phyloP scores from a whole-genome alignment of 1,284 basidiomycete genomes.

The Anthracocystis setariae region DNA sequence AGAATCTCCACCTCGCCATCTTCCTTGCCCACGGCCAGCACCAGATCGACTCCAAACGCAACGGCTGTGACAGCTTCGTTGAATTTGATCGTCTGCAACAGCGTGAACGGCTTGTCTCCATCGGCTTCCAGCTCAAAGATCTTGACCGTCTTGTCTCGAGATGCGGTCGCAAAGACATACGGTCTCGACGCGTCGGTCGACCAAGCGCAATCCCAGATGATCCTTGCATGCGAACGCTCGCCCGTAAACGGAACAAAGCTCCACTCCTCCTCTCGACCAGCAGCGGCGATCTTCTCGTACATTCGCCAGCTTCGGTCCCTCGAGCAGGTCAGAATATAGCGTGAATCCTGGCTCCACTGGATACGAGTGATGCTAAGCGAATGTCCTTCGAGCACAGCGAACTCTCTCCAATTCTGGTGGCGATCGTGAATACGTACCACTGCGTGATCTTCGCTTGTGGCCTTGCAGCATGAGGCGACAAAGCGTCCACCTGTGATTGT shows the following conservation, averaged over 20 bases:
- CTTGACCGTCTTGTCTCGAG: constrained; percentile 89
- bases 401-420: constrained; percentile 75
- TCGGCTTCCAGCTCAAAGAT: constrained; percentile 35
- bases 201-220: constrained; percentile 96
- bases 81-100: constrained; percentile 41
- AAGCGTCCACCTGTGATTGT: constrained; percentile 71
- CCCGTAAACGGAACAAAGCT: constrained; percentile 49
- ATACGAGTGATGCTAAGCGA: constrained; percentile 88
- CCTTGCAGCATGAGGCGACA: constrained; percentile 91
- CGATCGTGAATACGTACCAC: constrained; percentile 82
- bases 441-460: constrained; percentile 86
- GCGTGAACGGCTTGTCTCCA: constrained; percentile 29
- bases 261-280: constrained; percentile 1
- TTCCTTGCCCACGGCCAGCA: constrained; percentile 91
- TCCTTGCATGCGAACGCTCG: constrained; percentile 86
- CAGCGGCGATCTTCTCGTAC: constrained; percentile 70
- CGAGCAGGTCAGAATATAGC: constrained; percentile 81
- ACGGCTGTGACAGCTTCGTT: constrained; percentile 50
- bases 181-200: constrained; percentile 68
- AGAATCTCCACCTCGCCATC: constrained; percentile 84
- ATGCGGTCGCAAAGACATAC: constrained; percentile 86
- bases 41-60: constrained; percentile 32
- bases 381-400: constrained; percentile 82
- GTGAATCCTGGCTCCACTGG: constrained; percentile 85
- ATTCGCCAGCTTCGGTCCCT: constrained; percentile 92